phyloP scores from a whole-genome alignment of 139 green algal species.

The Coccomyxa sp. region DNA sequence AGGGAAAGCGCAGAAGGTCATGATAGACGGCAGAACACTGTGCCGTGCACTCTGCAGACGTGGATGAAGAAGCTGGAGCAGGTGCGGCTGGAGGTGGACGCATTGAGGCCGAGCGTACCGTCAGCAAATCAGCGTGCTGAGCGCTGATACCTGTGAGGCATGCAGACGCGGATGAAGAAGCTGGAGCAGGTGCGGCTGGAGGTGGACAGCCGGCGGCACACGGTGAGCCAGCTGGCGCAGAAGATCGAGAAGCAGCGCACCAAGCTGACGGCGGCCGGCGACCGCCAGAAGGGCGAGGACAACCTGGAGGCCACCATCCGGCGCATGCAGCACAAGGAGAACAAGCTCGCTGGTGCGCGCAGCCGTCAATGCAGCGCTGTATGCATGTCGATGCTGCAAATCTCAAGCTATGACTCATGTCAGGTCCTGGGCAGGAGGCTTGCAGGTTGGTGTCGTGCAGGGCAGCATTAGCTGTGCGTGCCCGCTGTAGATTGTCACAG shows the following conservation, averaged over 20 bases:
- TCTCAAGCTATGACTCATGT: too few relatives aligned
- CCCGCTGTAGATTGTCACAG: too few relatives aligned
- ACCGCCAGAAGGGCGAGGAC: slow-evolving; percentile 54
- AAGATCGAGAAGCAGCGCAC: slow-evolving; percentile 50
- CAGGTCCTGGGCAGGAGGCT: too few relatives aligned
- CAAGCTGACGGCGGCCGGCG: slow-evolving; percentile 37
- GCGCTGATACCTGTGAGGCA: not conserved
- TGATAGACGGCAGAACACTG: not conserved
- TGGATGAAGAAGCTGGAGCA: slow-evolving; percentile 75
- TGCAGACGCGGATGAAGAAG: slow-evolving; percentile 69
- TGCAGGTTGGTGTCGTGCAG: too few relatives aligned
- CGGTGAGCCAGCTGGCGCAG: slow-evolving; percentile 60
- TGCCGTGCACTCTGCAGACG: too few relatives aligned
- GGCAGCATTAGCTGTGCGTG: too few relatives aligned
- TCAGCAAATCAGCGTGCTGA: not conserved
- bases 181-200: slow-evolving; percentile 77
- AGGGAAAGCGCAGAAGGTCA: not conserved
- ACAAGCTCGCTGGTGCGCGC: slow-evolving; percentile 64
- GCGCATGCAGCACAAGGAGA: slow-evolving; percentile 70
- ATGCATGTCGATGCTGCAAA: too few relatives aligned
- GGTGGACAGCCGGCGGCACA: slow-evolving; percentile 77
- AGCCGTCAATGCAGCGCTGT: too few relatives aligned
- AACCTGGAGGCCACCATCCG: slow-evolving; percentile 68
- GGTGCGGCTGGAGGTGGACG: slow-evolving; percentile 80
- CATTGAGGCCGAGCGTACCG: too few relatives aligned